Evolutionary conservation across 2,329 filamentous ascomycete species (phyloP).

Genomic region (Apiospora aurea): DNA sequence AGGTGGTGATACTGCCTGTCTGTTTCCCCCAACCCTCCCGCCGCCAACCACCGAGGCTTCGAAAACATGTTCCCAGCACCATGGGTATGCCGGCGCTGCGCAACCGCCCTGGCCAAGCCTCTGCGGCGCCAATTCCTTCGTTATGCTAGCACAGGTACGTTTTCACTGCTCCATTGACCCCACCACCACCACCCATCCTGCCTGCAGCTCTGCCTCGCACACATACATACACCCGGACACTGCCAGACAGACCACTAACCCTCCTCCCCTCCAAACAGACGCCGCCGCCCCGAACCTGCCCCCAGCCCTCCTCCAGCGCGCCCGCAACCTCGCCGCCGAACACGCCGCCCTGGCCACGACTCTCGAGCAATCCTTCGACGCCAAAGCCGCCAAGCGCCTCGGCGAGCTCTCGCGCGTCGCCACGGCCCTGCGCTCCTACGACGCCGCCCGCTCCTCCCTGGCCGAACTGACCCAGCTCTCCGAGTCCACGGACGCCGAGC

Average conservation of each 20-base stretch:
- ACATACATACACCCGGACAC: too few relatives aligned
- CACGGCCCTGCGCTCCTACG: slow-evolving; percentile 64
- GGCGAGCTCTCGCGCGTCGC: slow-evolving; percentile 68
- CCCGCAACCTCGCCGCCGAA: slow-evolving; percentile 63
- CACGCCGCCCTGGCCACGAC: slow-evolving; percentile 60
- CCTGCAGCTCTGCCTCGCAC: slow-evolving; percentile 23
- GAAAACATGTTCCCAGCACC: slow-evolving; percentile 46
- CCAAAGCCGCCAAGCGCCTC: slow-evolving; percentile 62
- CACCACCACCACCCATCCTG: slow-evolving; percentile 23
- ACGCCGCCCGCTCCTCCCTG: slow-evolving; percentile 59
- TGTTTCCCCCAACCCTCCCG: not conserved
- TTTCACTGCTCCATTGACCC: slow-evolving; percentile 52
- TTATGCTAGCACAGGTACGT: slow-evolving; percentile 36
- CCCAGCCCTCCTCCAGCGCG: slow-evolving; percentile 65
- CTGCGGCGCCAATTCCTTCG: slow-evolving; percentile 44
- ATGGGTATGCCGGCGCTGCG: slow-evolving; percentile 62
- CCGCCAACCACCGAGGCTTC: not conserved
- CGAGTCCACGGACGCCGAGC: slow-evolving; percentile 67
- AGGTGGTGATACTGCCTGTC: not conserved
- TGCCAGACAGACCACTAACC: slow-evolving; percentile 12
- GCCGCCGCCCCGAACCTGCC: slow-evolving; percentile 49
- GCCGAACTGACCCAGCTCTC: slow-evolving; percentile 61
- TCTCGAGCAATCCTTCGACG: slow-evolving; percentile 63
- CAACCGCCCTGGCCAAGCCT: slow-evolving; percentile 45
- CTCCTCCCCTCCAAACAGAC: slow-evolving; percentile 34